Evolutionary conservation across 768 basidiomycete species (phyloP).

Genomic region (Boletus tomentosulus): DNA sequence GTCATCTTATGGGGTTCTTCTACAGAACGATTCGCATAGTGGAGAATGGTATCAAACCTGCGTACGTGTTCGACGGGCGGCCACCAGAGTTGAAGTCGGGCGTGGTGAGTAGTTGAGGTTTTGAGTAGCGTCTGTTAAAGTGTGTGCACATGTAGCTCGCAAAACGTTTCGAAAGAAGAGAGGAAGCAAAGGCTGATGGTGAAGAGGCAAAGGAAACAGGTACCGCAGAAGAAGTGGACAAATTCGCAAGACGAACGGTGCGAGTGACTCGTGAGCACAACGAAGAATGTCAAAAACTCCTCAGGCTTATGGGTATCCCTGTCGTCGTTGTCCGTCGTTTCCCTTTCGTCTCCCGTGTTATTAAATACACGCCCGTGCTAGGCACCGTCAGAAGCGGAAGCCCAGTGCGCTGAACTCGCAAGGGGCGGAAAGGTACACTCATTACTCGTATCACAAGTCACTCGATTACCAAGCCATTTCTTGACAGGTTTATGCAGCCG

Average conservation of each 20-base stretch:
- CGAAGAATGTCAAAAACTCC: slow-evolving; percentile 84
- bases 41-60: slow-evolving; percentile 97
- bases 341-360: not conserved
- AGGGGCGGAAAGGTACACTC: slow-evolving; percentile 80
- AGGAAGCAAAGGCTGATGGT: slow-evolving; percentile 91
- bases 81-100: slow-evolving; percentile 97
- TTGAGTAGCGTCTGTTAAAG: not conserved
- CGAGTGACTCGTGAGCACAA: slow-evolving; percentile 96
- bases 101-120: slow-evolving; percentile 60
- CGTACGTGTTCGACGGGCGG: slow-evolving; percentile 97
- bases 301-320: slow-evolving; percentile 95
- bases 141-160: slow-evolving; percentile 58
- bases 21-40: slow-evolving; percentile 97
- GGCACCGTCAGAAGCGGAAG: slow-evolving; percentile 99
- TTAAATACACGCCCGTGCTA: slow-evolving; percentile 28
- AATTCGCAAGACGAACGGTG: slow-evolving; percentile 85
- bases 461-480: not conserved
- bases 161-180: slow-evolving; percentile 87
- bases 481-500: slow-evolving; percentile 86
- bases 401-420: slow-evolving; percentile 98
- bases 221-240: slow-evolving; percentile 90
- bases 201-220: slow-evolving; percentile 97
- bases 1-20: slow-evolving; percentile 98
- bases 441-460: not conserved
- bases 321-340: slow-evolving; percentile 70